These are phyloP conservation scores for Gastrodia elata DNA, from an alignment of 106 monocot genomes.

Conservation along the genomic window DNA sequence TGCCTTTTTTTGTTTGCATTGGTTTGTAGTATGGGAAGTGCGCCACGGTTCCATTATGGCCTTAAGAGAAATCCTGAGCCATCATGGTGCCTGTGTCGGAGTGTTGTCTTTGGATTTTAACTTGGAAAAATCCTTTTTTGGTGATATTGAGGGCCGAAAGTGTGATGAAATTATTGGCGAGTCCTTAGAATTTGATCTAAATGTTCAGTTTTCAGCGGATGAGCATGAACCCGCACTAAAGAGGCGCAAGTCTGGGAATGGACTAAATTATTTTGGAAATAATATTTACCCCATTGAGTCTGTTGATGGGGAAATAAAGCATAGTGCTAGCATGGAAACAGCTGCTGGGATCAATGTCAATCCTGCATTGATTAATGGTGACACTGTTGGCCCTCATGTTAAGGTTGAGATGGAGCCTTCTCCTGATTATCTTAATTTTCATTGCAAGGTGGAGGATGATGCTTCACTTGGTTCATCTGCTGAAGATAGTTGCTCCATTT, in stretches of 20 bases:
- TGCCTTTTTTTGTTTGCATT: conserved; percentile 1
- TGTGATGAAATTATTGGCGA: conserved; percentile 25
- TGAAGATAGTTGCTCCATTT: conserved; percentile 18
- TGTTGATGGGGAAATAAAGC: conserved; percentile 3
- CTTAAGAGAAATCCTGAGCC: conserved; percentile 81
- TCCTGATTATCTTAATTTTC: conserved; percentile 11
- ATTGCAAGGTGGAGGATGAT: conserved; percentile 19
- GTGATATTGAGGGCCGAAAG: conserved; percentile 30
- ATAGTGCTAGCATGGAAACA: conserved; percentile 5
- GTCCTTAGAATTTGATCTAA: conserved; percentile 59
- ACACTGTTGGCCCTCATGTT: conserved; percentile 16
- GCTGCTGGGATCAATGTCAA: conserved; percentile 6
- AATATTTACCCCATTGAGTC: neutral
- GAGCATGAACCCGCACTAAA: conserved; percentile 50
- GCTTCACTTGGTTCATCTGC: conserved; percentile 1
- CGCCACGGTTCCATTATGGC: conserved; percentile 95
- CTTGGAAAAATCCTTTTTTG: conserved; percentile 32
- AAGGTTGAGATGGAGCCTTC: conserved; percentile 41
- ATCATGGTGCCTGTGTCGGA: conserved; percentile 86
- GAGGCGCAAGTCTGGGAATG: conserved; percentile 30
- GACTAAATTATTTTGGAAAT: neutral
- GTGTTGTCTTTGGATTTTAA: conserved; percentile 52
- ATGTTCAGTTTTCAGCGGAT: conserved; percentile 34
- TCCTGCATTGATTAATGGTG: conserved; percentile 7
- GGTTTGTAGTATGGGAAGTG: conserved; percentile 84